Evolutionary conservation across 2,329 filamentous ascomycete genomes (phyloP).

Genomic region (Aspergillus novofumigatus): DNA sequence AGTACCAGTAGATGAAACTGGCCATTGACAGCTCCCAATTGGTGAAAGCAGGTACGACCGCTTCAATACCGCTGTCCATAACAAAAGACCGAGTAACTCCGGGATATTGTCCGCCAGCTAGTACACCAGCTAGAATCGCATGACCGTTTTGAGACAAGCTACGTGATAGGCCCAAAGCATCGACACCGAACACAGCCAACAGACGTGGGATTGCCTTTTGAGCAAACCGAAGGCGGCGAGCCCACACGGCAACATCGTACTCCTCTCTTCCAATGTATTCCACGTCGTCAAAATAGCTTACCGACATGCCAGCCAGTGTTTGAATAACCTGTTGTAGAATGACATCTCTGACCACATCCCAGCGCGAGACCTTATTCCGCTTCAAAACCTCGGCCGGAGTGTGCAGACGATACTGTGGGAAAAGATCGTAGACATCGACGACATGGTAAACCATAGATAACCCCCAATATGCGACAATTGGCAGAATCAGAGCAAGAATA

Average conservation of each 20-base stretch:
- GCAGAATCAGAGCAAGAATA: slow-evolving; percentile 69
- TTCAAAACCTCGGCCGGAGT: slow-evolving; percentile 87
- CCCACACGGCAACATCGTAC: slow-evolving; percentile 88
- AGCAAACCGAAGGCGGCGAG: slow-evolving; percentile 70
- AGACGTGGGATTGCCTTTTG: slow-evolving; percentile 73
- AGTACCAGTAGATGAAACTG: slow-evolving; percentile 71
- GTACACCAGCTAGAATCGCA: slow-evolving; percentile 67
- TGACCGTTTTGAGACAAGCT: slow-evolving; percentile 64
- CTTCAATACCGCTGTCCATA: slow-evolving; percentile 46
- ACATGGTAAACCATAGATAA: slow-evolving; percentile 82
- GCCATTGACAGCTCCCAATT: slow-evolving; percentile 75
- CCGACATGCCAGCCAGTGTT: slow-evolving; percentile 62
- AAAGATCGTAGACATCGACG: slow-evolving; percentile 80
- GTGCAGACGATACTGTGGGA: slow-evolving; percentile 87
- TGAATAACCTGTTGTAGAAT: slow-evolving; percentile 89
- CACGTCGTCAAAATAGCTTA: slow-evolving; percentile 68
- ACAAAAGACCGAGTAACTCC: slow-evolving; percentile 59
- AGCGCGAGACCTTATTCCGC: slow-evolving; percentile 80
- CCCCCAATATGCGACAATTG: slow-evolving; percentile 82
- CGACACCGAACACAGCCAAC: slow-evolving; percentile 68
- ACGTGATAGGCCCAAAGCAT: slow-evolving; percentile 70
- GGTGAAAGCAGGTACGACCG: slow-evolving; percentile 67
- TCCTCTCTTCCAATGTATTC: slow-evolving; percentile 73
- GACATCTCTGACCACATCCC: slow-evolving; percentile 85
- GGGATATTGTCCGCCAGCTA: slow-evolving; percentile 80